Evolutionary conservation across 495 filamentous ascomycete species (phyloP).

Genomic region (Apiosordaria backusii): DNA sequence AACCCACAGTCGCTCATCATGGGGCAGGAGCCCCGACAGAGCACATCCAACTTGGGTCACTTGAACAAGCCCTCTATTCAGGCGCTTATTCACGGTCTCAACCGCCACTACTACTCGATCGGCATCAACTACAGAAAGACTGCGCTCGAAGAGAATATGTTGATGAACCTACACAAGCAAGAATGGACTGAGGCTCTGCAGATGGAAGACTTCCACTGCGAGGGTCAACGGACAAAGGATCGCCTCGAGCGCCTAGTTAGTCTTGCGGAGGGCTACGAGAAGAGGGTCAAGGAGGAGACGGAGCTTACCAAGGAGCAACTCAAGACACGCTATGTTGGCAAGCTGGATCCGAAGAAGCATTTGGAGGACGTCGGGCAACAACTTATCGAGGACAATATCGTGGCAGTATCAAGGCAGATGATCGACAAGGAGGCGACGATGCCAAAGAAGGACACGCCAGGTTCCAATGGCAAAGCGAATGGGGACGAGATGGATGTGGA

Average conservation of each 20-base stretch:
- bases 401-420: slow-evolving; percentile 94
- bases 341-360: slow-evolving; percentile 99
- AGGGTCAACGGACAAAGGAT: slow-evolving; percentile 78
- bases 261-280: slow-evolving; percentile 95
- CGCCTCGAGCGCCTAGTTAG: slow-evolving; percentile 80
- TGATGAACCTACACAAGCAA: slow-evolving; percentile 99
- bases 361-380: slow-evolving; percentile 93
- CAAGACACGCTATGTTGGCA: slow-evolving; percentile 98
- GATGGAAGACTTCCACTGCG: slow-evolving; percentile 92
- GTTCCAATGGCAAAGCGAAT: slow-evolving; percentile 51
- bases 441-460: slow-evolving; percentile 49
- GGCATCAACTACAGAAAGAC: slow-evolving; percentile 98
- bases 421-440: slow-evolving; percentile 94
- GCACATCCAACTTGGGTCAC: slow-evolving; percentile 94
- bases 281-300: slow-evolving; percentile 96
- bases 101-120: slow-evolving; percentile 98
- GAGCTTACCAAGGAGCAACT: slow-evolving; percentile 95
- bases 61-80: slow-evolving; percentile 99
- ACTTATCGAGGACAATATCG: slow-evolving; percentile 98
- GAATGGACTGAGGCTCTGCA: slow-evolving; percentile 97
- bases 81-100: slow-evolving; percentile 96
- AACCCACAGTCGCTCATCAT: slow-evolving; percentile 98
- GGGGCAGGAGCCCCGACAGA: slow-evolving; percentile 97
- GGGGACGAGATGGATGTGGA: slow-evolving; percentile 56
- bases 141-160: slow-evolving; percentile 96